phyloP scores from a whole-genome alignment of 129 eudicot genomes.

The Calendula officinalis region DNA sequence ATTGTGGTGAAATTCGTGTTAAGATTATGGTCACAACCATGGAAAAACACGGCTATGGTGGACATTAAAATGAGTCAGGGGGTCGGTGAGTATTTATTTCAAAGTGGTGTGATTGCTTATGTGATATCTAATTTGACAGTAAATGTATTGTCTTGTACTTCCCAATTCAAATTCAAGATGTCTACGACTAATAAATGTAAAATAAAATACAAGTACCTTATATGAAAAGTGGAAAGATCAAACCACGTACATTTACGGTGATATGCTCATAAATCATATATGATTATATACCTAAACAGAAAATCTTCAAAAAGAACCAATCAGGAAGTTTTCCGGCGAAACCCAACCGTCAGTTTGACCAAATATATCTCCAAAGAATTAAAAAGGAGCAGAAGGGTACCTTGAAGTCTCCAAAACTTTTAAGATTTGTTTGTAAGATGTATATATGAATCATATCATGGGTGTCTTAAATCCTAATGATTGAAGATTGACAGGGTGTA shows the following conservation, averaged over 20 bases:
- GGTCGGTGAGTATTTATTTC: too few relatives aligned
- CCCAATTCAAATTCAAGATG: too few relatives aligned
- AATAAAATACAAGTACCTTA: conserved; percentile 20
- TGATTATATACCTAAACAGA: neutral
- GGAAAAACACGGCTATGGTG: too few relatives aligned
- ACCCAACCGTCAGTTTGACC: conserved; percentile 20
- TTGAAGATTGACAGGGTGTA: too few relatives aligned
- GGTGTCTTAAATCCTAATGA: too few relatives aligned
- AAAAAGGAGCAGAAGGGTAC: conserved; percentile 24
- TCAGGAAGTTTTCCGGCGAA: neutral
- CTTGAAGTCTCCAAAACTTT: conserved; percentile 30
- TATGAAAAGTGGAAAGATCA: conserved; percentile 1
- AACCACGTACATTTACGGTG: neutral
- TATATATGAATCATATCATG: neutral
- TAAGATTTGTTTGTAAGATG: conserved; percentile 27
- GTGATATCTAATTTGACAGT: too few relatives aligned
- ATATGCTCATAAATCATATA: conserved; percentile 10
- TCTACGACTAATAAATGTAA: neutral
- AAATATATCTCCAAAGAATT: conserved; percentile 28
- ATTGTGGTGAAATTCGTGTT: too few relatives aligned
- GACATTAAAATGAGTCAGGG: too few relatives aligned
- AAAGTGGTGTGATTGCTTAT: too few relatives aligned
- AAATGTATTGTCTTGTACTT: too few relatives aligned
- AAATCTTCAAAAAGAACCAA: neutral
- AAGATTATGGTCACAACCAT: too few relatives aligned